These are phyloP conservation scores for Tylopilus sp. DNA, from an alignment of 768 basidiomycete genomes.

Conservation along the genomic window DNA sequence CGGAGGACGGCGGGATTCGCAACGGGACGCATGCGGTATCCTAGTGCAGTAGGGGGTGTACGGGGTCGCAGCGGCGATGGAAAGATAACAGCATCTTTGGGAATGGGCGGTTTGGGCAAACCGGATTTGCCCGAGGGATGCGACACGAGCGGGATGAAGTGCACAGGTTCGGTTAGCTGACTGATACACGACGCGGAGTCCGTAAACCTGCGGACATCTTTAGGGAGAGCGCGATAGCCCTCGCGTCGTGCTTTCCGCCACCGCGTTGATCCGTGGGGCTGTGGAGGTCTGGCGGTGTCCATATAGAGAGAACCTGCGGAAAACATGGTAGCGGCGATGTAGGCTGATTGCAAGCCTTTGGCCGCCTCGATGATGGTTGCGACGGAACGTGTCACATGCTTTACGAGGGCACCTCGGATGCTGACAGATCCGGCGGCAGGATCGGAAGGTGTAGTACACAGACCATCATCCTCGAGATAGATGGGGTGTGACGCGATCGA, in stretches of 20 bases:
- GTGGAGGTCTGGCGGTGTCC: conserved; percentile 16
- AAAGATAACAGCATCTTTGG: conserved; percentile 38
- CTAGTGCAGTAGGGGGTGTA: conserved; percentile 27
- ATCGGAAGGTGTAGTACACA: conserved; percentile 10
- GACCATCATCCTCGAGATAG: conserved; percentile 15
- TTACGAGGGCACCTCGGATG: conserved; percentile 14
- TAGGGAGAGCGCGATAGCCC: conserved; percentile 42
- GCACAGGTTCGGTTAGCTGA: conserved; percentile 25
- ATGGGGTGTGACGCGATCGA: conserved; percentile 1
- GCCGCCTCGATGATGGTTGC: conserved; percentile 48
- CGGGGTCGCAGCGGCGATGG: conserved; percentile 43
- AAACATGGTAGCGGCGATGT: conserved; percentile 53
- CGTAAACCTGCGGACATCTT: conserved; percentile 45
- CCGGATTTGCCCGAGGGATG: conserved; percentile 30
- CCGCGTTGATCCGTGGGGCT: conserved; percentile 5
- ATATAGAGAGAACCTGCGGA: conserved; percentile 33
- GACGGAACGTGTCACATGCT: conserved; percentile 37
- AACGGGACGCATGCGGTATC: conserved; percentile 52
- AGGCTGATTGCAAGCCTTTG: conserved; percentile 54
- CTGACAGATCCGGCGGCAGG: conserved; percentile 2
- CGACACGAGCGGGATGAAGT: conserved; percentile 41
- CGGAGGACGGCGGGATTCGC: conserved; percentile 59
- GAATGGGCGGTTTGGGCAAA: conserved; percentile 26
- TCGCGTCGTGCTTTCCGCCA: conserved; percentile 26
- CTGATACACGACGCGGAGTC: conserved; percentile 10